Evolutionary conservation across 2,329 filamentous ascomycete genomes (phyloP).

Genomic region (Aspergillus arachidicola): DNA sequence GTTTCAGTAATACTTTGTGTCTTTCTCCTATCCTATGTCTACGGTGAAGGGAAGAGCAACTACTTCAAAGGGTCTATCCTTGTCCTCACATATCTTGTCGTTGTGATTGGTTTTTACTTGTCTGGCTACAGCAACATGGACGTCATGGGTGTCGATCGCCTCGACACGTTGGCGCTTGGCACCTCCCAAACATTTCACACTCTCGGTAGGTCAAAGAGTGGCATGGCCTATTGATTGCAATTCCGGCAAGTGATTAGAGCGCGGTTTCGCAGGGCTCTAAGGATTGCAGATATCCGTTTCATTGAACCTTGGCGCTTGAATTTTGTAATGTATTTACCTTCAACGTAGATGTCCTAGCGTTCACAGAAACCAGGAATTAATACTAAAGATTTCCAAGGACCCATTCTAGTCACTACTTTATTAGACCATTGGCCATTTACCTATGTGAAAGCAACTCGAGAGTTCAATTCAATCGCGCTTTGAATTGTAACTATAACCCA

Average conservation of each 20-base stretch:
- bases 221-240: conserved; percentile 36
- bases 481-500: neutral
- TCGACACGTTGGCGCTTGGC: conserved; percentile 50
- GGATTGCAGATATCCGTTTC: neutral
- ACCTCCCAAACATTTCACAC: conserved; percentile 44
- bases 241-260: too few species aligned
- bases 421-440: neutral
- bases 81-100: conserved; percentile 88
- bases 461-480: neutral
- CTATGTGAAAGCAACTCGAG: neutral
- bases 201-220: conserved; percentile 40
- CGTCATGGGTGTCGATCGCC: conserved; percentile 49
- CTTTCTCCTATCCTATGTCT: conserved; percentile 95
- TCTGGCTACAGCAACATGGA: conserved; percentile 65
- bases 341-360: neutral
- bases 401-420: neutral
- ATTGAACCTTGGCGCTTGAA: neutral
- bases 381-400: neutral
- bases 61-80: conserved; percentile 99
- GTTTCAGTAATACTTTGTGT: conserved; percentile 94
- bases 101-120: conserved; percentile 89
- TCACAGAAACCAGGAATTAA: neutral
- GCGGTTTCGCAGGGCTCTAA: neutral
- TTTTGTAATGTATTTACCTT: neutral
- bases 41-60: conserved; percentile 98